Evolutionary conservation across 176 grass and related monocot genomes (phyloP), one percentile per base, ranked within the genome.

Genomic region (Luzula sylvatica): DNA sequence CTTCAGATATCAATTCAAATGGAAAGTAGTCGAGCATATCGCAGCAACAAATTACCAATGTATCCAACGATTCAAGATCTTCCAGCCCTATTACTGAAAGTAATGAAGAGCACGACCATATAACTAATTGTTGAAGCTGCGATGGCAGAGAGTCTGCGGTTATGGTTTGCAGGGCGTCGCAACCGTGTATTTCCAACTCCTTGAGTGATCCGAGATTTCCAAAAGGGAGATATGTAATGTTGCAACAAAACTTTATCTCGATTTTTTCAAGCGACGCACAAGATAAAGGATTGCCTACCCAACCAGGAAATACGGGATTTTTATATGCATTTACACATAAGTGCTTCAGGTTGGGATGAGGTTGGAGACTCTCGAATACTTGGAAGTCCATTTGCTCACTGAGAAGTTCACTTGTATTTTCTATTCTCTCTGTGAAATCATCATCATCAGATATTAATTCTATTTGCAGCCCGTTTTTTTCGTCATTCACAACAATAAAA

Each of bases 241-340:
- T 28, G 25, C 28, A n/a, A 27, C 52, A 55, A 16, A 15, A 28
- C 25, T 7, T 5, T 5, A 55, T 25, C 5, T 23, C 16, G 11
- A 55, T 55, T 29, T 23, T 28, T 55, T 55, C 52, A 55, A 55
- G 52, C 28, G 52, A 55, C 28, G 52, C 23, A 55, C 52, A 51
- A 45, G 49, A 75, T 32, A 55, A 32, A 13, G 59, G 35, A 40
- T 66, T 24, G 12, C 61, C 43, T 17, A 52, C 27, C 61, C 72
- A 75, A 20, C 8, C 11, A 15, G 72, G 72, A 22, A 75, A 58
- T 30, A 19, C 25, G 22, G 49, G 11, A 42, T 28, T 41, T 18
- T 21, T 23, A 59, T 59, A 67, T 20, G 61, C 61, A 3, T 39
- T 12, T 9, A 75, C 27, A n/a, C 3, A 19, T 26, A 75, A 23